Evolutionary conservation across 2,329 filamentous ascomycete species (phyloP).

Genomic region (Aspergillus ochraceoroseus): DNA sequence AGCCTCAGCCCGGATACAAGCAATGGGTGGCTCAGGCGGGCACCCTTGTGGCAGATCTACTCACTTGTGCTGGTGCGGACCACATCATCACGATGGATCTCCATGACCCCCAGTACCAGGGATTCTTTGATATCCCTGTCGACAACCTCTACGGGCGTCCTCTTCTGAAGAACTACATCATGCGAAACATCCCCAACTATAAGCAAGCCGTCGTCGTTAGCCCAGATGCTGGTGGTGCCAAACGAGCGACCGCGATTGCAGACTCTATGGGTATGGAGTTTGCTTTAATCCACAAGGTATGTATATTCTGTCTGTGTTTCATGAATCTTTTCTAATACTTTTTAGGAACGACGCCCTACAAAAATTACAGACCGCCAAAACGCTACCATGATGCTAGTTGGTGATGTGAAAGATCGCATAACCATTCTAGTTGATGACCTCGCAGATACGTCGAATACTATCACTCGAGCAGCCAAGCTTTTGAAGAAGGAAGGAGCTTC

Average conservation of each 20-base stretch:
- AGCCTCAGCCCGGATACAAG: constrained; percentile 88
- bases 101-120: constrained; percentile 93
- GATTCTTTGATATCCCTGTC: constrained; percentile 97
- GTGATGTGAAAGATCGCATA: constrained; percentile 72
- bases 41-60: constrained; percentile 85
- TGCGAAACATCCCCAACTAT: constrained; percentile 77
- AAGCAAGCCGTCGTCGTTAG: constrained; percentile 88
- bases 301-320: constrained; percentile 19
- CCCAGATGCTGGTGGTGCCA: constrained; percentile 92
- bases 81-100: constrained; percentile 98
- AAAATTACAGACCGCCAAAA: constrained; percentile 77
- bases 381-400: constrained; percentile 89
- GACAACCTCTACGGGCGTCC: constrained; percentile 81
- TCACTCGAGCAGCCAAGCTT: constrained; percentile 93
- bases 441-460: constrained; percentile 93
- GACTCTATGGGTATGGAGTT: constrained; percentile 92
- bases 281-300: constrained; percentile 94
- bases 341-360: constrained; percentile 78
- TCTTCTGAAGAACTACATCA: constrained; percentile 59
- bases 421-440: constrained; percentile 93
- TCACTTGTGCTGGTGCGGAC: constrained; percentile 92
- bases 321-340: constrained; percentile 20
- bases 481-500: constrained; percentile 89
- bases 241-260: constrained; percentile 90
- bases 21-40: constrained; percentile 98